These are phyloP conservation scores for Gremmenia infestans DNA, from an alignment of 2,329 filamentous ascomycete genomes.

Conservation along the genomic window DNA sequence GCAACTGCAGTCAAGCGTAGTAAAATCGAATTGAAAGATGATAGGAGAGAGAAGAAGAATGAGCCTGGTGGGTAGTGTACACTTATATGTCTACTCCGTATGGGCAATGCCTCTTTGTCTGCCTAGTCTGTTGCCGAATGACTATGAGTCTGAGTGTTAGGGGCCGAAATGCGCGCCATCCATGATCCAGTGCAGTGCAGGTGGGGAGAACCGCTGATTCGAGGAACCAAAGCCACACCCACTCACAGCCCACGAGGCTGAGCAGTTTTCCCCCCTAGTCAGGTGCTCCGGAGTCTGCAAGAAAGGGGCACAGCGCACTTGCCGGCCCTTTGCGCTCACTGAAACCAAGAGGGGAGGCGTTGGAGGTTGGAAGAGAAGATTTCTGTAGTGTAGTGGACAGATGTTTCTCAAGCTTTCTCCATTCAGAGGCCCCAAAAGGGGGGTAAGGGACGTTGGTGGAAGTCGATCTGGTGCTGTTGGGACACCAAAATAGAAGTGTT, in stretches of 20 bases:
- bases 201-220: not conserved
- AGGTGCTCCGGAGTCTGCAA: not conserved
- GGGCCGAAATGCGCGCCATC: not conserved
- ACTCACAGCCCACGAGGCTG: slow-evolving; percentile 5
- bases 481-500: not conserved
- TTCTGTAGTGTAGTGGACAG: too few relatives aligned
- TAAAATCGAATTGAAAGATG: slow-evolving; percentile 6
- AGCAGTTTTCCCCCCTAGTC: not conserved
- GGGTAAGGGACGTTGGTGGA: too few relatives aligned
- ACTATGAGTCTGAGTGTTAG: not conserved
- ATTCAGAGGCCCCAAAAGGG: too few relatives aligned
- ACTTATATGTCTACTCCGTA: slow-evolving; percentile 10
- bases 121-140: slow-evolving; percentile 4
- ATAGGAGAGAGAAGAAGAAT: slow-evolving; percentile 12
- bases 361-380: too few relatives aligned
- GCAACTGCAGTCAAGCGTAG: slow-evolving; percentile 8
- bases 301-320: slow-evolving; percentile 3
- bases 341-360: not conserved
- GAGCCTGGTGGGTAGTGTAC: slow-evolving; percentile 15
- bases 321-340: not conserved
- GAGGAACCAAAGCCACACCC: not conserved
- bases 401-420: too few relatives aligned
- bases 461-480: too few relatives aligned
- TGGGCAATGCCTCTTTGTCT: slow-evolving; percentile 6
- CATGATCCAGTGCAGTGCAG: not conserved